Percentiles rank a stretch among this genome's conserved stretches.
Evolutionary conservation across 306 rosid genomes (phyloP).

Genomic region (Sesbania bispinosa): DNA sequence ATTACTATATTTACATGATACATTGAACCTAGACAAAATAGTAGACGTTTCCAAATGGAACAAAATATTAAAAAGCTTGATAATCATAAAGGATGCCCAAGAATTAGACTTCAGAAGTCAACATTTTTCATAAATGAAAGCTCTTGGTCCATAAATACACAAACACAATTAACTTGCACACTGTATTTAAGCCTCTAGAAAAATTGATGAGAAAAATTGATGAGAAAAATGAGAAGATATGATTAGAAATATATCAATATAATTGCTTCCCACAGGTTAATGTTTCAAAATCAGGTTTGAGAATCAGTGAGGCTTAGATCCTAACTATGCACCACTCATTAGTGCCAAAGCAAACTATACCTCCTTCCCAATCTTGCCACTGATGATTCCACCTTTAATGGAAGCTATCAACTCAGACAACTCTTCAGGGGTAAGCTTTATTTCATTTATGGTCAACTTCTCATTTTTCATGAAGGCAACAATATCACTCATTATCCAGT

Average conservation of each 20-base stretch:
- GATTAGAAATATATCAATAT: not conserved
- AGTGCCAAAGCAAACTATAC: conserved; percentile 34
- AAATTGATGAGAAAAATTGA: not conserved
- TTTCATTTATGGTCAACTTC: no score
- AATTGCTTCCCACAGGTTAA: not conserved
- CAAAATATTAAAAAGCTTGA: not conserved
- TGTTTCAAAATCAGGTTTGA: not conserved
- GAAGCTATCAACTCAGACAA: no score
- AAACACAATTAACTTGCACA: not conserved
- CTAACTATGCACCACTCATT: not conserved
- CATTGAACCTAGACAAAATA: no score
- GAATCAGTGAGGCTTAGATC: not conserved
- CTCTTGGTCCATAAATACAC: not conserved
- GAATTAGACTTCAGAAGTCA: conserved; percentile 1
- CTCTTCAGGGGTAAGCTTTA: no score
- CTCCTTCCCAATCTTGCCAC: conserved; percentile 97
- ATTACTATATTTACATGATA: no score
- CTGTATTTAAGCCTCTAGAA: no score
- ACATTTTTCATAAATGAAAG: not conserved
- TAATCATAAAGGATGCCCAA: not conserved
- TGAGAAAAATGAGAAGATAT: not conserved
- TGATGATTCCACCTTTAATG: no score
- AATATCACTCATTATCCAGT: no score
- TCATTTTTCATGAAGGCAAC: no score
- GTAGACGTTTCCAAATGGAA: not conserved